Evolutionary conservation across 2,329 filamentous ascomycete species (phyloP), one percentile per base, ranked within the genome.

Genomic region (Atkinsonella texensis): DNA sequence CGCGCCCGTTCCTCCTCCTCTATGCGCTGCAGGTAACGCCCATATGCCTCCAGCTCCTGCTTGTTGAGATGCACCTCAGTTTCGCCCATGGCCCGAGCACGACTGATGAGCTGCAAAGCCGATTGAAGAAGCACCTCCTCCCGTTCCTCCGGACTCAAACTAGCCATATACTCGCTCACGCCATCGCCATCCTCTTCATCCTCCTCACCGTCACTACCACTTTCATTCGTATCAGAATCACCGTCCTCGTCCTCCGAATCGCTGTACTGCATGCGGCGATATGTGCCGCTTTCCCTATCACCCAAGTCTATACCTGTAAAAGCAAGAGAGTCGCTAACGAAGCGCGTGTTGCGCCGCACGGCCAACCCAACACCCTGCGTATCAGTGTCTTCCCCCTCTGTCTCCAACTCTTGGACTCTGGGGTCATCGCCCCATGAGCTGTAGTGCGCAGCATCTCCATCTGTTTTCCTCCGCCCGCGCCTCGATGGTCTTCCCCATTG

Each of bases 401-500:
- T 79, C 52, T 78, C 81, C 65, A 89, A 60, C 68, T 89, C 85
- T 69, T 88, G 81, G 64, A 89, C 80, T 57, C 68, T 65, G 53
- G 59, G 54, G 53, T 64, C 59, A 57, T 58, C 57, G 53, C 57
- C 73, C 63, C 64, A 65, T 51, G 58, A 60, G 52, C 63, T 66
- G 58, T 63, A 59, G 53, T 64, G 65, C 66, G 69, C 67, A 65
- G 65, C 64, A 55, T 69, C 68, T 60, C 66, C 76, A 61, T 74
- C 71, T 64, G 74, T 72, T 71, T 74, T 80, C 75, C 79, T 81
- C 77, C 80, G 77, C 73, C 77, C 81, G 79, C 83, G 86, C 86
- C 88, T 86, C 80, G 88, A 87, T 93, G 89, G 89, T 96, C 91
- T 96, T 96, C 90, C 91, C 91, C 87, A 90, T 81, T 77, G 84